Evolutionary conservation across 2,329 filamentous ascomycete genomes (phyloP).

Genomic region (Botrytis pseudocinerea): DNA sequence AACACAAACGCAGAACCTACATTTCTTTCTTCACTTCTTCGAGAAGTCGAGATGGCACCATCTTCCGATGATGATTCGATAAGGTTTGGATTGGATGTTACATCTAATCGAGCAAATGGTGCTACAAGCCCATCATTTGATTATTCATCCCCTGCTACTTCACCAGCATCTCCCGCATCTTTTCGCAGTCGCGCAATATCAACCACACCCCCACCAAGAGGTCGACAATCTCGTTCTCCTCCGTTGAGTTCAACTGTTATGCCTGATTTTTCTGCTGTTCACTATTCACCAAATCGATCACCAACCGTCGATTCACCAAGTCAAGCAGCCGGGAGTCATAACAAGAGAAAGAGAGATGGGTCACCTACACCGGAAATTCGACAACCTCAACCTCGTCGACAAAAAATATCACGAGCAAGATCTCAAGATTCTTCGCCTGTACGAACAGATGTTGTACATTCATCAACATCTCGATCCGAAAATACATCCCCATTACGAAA

Average conservation of each 20-base stretch:
- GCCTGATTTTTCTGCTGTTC: slow-evolving; percentile 71
- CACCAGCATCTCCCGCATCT: slow-evolving; percentile 63
- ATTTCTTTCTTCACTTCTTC: slow-evolving; percentile 82
- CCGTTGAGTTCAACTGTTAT: slow-evolving; percentile 71
- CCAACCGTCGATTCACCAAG: slow-evolving; percentile 36
- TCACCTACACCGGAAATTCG: slow-evolving; percentile 36
- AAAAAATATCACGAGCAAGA: slow-evolving; percentile 38
- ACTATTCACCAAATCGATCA: slow-evolving; percentile 67
- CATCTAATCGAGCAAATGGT: slow-evolving; percentile 30
- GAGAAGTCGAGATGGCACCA: slow-evolving; percentile 75
- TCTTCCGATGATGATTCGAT: slow-evolving; percentile 57
- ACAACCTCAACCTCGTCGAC: slow-evolving; percentile 39
- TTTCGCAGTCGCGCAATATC: slow-evolving; percentile 67
- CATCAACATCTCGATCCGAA: slow-evolving; percentile 35
- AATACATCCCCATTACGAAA: slow-evolving; percentile 69
- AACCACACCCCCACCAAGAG: slow-evolving; percentile 66
- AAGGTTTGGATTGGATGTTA: slow-evolving; percentile 32
- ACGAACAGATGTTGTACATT: slow-evolving; percentile 45
- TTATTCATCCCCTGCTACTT: slow-evolving; percentile 65
- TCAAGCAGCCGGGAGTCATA: slow-evolving; percentile 29
- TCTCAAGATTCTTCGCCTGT: slow-evolving; percentile 63
- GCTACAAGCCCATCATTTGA: slow-evolving; percentile 43
- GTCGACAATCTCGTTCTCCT: slow-evolving; percentile 63
- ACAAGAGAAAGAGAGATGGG: slow-evolving; percentile 29
- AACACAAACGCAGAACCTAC: slow-evolving; percentile 60